phyloP scores from a whole-genome alignment of 306 rosid genomes.

The apple (Malus domestica) region DNA sequence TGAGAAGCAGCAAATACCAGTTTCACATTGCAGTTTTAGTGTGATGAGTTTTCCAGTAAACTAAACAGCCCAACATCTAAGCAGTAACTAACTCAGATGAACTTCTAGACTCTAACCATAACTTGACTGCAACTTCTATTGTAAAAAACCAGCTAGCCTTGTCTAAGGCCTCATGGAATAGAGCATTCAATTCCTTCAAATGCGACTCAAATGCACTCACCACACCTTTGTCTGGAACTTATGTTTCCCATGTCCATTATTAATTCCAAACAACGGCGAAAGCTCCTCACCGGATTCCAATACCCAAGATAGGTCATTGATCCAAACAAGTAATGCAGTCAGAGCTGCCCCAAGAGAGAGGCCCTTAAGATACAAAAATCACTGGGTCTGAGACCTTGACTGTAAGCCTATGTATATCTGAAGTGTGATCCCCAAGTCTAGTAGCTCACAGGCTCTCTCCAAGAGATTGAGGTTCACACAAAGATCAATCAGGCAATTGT shows the following conservation, averaged over 20 bases:
- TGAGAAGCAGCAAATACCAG: conserved; percentile 14
- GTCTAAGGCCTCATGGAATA: conserved; percentile 71
- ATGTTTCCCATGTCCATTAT: conserved; percentile 65
- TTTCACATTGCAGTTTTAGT: conserved; percentile 21
- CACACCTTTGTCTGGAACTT: conserved; percentile 60
- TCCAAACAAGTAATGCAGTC: conserved; percentile 80
- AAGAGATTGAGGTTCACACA: conserved; percentile 48
- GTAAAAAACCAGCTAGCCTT: conserved; percentile 83
- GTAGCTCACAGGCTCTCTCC: conserved; percentile 52
- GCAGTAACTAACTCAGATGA: conserved; percentile 35
- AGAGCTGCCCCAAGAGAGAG: conserved; percentile 79
- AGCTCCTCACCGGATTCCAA: conserved; percentile 68
- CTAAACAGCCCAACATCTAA: conserved; percentile 19
- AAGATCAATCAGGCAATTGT: conserved; percentile 74
- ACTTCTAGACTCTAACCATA: conserved; percentile 72
- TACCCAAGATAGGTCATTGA: conserved; percentile 57
- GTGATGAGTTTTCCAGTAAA: conserved; percentile 12
- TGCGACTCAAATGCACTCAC: conserved; percentile 56
- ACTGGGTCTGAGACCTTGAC: conserved; percentile 50
- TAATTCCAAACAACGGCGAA: conserved; percentile 72
- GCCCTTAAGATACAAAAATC: conserved; percentile 74
- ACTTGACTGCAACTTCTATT: conserved; percentile 44
- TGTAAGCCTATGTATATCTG: conserved; percentile 57
- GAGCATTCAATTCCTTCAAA: conserved; percentile 67
- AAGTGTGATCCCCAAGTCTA: conserved; percentile 51